A percentile compares a stretch with the other conserved stretches of the same genome.
Evolutionary conservation across 345 rosid genomes (phyloP).

Genomic region (Zanthoxylum bungeanum): DNA sequence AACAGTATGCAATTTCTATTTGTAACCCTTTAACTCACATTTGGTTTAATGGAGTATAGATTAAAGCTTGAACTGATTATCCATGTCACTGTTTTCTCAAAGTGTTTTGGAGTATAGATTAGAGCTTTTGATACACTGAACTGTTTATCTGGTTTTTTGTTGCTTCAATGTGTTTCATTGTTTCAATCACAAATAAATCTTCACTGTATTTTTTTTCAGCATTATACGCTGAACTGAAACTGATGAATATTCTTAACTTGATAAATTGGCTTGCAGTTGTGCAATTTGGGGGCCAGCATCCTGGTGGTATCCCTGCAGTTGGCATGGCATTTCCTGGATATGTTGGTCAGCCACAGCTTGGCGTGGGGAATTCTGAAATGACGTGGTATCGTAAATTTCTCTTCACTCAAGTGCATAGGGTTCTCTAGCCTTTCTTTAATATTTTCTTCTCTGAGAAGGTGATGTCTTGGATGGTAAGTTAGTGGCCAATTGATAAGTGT

Average conservation of each 20-base stretch:
- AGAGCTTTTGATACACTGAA: background rate
- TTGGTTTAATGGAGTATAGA: background rate
- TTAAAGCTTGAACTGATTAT: background rate
- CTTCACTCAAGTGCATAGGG: background rate
- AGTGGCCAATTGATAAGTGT: background rate
- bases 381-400: constrained; percentile 58
- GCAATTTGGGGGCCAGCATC: constrained; percentile 94
- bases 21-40: background rate
- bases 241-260: background rate
- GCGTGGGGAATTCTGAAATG: constrained; percentile 88
- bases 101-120: background rate
- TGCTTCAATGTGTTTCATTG: background rate
- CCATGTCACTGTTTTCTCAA: too few relatives aligned
- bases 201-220: background rate
- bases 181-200: background rate
- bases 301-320: constrained; percentile 75
- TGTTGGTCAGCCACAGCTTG: constrained; percentile 78
- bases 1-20: background rate
- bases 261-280: constrained; percentile 49
- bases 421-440: background rate
- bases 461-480: background rate
- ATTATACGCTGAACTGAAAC: background rate
- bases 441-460: background rate
- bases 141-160: background rate
- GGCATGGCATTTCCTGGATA: constrained; percentile 98